Base-by-base conservation (phyloP, 1,284 basidiomycete genomes). In the Mycosarcoma maydis region DNA sequence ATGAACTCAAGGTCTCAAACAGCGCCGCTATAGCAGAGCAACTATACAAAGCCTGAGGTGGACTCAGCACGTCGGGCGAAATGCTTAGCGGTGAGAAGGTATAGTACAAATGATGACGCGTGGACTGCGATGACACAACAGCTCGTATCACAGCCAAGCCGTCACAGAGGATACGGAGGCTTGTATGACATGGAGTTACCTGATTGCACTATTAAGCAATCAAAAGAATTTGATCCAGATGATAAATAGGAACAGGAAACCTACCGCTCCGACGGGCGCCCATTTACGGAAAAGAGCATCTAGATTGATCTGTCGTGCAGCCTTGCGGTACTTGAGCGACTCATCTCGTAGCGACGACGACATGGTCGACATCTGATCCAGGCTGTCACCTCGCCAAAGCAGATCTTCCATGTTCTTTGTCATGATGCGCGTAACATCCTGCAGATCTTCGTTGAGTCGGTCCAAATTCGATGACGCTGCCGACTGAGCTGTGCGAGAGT, bases 341-440 rank as follows among this genome's bases (percentile, higher is more conserved):
- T 99, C 95, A 50, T 94, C 92, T 44, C 93, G 89, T 42, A 99
- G 85, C n/a, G 93, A 96, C 1, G 91, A 92, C n/a, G 94, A 98
- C 67, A 98, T 86, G 80, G 94, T 91, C 22, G 94, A 97, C 95
- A 98, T 98, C 53, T 81, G 87, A 82, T 98, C 95, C 62, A 98
- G 86, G 34, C 92, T 94, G 82, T 98, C 95, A 20, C 95, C 95
- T 82, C 95, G 86, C 95, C 94, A 98, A 33, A 99, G 84, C 54
- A 99, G 84, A 83, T 98, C 96, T 83, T 98, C 96, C 95, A 99
- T 99, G 82, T 98, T 98, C 85, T 98, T 99, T n/a, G 95, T 98
- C 96, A 98, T 98, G 84, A 99, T 98, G 73, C 92, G 86, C 44
- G 95, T 98, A 56, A 99, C 95, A 77, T 98, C 95, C 80, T 95